These are phyloP conservation scores for Chara braunii DNA, from an alignment of 139 green algal species.

Conservation along the genomic window DNA sequence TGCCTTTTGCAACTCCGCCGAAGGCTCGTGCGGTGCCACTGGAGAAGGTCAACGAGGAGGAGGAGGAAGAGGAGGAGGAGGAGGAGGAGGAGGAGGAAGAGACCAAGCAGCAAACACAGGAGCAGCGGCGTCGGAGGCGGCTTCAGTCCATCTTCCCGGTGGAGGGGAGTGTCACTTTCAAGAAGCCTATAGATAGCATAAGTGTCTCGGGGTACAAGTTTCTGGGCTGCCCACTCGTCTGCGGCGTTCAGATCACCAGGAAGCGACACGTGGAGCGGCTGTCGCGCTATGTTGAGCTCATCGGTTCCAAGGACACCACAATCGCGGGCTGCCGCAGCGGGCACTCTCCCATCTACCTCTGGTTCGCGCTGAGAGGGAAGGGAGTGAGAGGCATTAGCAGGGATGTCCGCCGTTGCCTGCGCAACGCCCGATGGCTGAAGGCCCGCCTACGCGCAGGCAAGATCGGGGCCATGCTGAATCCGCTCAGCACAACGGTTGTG, in stretches of 20 bases:
- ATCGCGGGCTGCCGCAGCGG: constrained; percentile 95
- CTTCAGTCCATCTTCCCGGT: too few relatives aligned
- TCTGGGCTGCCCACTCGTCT: constrained; percentile 81
- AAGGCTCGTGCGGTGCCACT: too few relatives aligned
- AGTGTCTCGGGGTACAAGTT: constrained; percentile 93
- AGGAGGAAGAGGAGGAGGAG: too few relatives aligned
- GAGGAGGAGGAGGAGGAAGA: too few relatives aligned
- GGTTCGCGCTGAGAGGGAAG: constrained; percentile 83
- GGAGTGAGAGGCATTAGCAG: constrained; percentile 74
- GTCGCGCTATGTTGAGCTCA: constrained; percentile 81
- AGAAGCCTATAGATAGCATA: constrained; percentile 89
- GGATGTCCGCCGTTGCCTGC: constrained; percentile 62
- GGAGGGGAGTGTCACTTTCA: constrained; percentile 94
- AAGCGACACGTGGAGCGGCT: constrained; percentile 41
- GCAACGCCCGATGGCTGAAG: constrained; percentile 33
- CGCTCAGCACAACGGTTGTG: constrained; percentile 42
- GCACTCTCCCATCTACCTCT: constrained; percentile 92
- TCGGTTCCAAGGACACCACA: constrained; percentile 77
- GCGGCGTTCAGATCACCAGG: constrained; percentile 81
- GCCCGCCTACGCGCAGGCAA: constrained; percentile 6
- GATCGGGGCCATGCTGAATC: constrained; percentile 36
- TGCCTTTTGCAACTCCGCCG: constrained; percentile 78
- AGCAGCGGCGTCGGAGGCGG: too few relatives aligned
- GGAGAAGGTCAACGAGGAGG: too few relatives aligned
- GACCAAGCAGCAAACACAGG: too few relatives aligned